Conservation (phyloP, 1,284 basidiomycete genomes). For the Grifola frondosa region DNA sequence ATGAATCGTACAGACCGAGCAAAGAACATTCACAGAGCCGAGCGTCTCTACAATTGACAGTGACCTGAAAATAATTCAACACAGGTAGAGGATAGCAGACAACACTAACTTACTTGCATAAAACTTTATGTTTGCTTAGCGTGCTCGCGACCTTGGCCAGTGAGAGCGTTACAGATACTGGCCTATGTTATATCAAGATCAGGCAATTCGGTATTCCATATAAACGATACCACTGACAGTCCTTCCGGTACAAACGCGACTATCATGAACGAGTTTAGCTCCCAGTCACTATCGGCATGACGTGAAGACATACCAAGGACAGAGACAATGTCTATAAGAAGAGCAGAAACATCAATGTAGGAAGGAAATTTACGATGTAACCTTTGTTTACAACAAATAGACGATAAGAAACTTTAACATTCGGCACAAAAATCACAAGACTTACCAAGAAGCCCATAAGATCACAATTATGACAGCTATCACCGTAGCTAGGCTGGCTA, state of each 20-base stretch:
- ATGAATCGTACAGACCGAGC: conserved; percentile 30
- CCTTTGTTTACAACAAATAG: conserved; percentile 19
- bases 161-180: conserved; percentile 44
- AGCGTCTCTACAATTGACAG: conserved; percentile 45
- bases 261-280: conserved; percentile 9
- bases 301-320: conserved; percentile 36
- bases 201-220: background rate
- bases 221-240: conserved; percentile 24
- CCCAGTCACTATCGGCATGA: background rate
- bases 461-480: conserved; percentile 57
- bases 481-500: conserved; percentile 36
- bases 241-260: conserved; percentile 62
- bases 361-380: conserved; percentile 43
- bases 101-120: conserved; percentile 45
- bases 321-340: conserved; percentile 63
- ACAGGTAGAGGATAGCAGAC: background rate
- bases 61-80: background rate
- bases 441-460: conserved; percentile 52
- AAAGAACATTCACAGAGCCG: conserved; percentile 44
- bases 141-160: conserved; percentile 49
- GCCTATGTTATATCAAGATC: conserved; percentile 27
- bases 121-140: conserved; percentile 54
- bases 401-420: background rate
- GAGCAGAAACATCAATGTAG: conserved; percentile 53
- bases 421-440: background rate